phyloP scores from a whole-genome alignment of 2,329 filamentous ascomycete species.

The Harringtonia aguacate region DNA sequence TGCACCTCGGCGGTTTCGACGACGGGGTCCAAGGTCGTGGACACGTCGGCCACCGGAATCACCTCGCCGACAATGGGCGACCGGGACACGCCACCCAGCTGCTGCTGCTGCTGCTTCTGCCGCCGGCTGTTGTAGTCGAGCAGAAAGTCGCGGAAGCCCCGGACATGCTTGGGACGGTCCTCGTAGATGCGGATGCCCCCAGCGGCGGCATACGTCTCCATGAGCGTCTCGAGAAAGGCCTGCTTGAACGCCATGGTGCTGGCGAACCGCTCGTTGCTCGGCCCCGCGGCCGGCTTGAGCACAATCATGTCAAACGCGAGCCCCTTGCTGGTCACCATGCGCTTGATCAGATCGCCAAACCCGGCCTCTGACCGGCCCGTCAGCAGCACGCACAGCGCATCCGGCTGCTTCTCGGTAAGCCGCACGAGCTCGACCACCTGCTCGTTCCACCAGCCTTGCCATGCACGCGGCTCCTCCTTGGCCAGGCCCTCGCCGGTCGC shows the following conservation, averaged over 20 bases:
- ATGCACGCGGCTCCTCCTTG: slow-evolving; percentile 70
- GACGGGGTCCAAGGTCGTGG: slow-evolving; percentile 64
- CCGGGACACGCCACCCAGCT: slow-evolving; percentile 21
- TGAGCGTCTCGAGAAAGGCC: slow-evolving; percentile 64
- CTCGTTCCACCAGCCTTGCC: slow-evolving; percentile 97
- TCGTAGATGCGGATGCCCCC: slow-evolving; percentile 73
- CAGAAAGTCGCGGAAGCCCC: slow-evolving; percentile 79
- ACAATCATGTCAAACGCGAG: slow-evolving; percentile 82
- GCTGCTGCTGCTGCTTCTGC: neutral
- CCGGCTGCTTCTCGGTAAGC: slow-evolving; percentile 73
- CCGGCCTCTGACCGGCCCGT: slow-evolving; percentile 73
- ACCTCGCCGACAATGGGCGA: slow-evolving; percentile 67
- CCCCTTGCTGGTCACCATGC: slow-evolving; percentile 66
- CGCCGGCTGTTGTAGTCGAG: slow-evolving; percentile 55
- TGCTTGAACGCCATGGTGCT: slow-evolving; percentile 93
- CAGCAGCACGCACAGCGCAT: slow-evolving; percentile 73
- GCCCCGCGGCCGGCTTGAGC: slow-evolving; percentile 76
- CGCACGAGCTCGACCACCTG: slow-evolving; percentile 70
- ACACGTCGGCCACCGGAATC: slow-evolving; percentile 71
- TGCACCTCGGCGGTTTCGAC: slow-evolving; percentile 76
- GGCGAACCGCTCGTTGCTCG: slow-evolving; percentile 64
- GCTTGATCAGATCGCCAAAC: slow-evolving; percentile 70
- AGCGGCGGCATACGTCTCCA: slow-evolving; percentile 76
- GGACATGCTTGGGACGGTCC: slow-evolving; percentile 57
- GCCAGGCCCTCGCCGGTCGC: slow-evolving; percentile 77